Evolutionary conservation across 164 flowering plant genomes (phyloP).

Genomic region (Malania oleifera): DNA sequence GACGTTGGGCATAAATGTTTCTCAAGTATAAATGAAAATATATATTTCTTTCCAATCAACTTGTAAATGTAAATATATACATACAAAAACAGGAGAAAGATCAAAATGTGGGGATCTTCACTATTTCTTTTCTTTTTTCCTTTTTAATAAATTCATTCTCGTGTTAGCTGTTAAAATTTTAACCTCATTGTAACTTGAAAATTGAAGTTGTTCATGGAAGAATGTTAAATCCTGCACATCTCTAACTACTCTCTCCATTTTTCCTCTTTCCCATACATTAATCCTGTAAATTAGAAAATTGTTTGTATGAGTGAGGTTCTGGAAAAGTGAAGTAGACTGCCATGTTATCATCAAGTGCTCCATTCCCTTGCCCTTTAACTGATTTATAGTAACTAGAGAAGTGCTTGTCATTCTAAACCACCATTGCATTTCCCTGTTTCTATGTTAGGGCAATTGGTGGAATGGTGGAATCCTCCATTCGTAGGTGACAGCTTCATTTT

Average conservation of each 20-base stretch:
- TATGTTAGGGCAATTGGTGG: neutral
- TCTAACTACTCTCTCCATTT: too few relatives aligned
- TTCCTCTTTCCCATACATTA: too few relatives aligned
- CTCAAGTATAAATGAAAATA: constrained; percentile 8
- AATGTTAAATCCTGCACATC: too few relatives aligned
- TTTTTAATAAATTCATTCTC: too few relatives aligned
- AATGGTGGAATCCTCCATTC: neutral
- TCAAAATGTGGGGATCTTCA: constrained; percentile 1
- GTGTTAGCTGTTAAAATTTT: too few relatives aligned
- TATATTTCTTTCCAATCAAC: too few relatives aligned
- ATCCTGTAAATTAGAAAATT: too few relatives aligned
- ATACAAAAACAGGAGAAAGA: too few relatives aligned
- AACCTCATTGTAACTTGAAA: too few relatives aligned
- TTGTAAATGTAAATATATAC: neutral
- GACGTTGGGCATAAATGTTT: constrained; percentile 22
- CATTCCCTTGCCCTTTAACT: neutral
- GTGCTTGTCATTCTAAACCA: neutral
- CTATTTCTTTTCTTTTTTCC: neutral
- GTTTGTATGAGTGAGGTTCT: neutral
- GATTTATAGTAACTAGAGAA: constrained; percentile 8
- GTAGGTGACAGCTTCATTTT: neutral
- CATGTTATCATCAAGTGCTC: constrained; percentile 15
- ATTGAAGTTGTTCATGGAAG: too few relatives aligned
- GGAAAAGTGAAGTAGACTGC: constrained; percentile 23
- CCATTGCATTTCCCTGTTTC: constrained; percentile 1